A percentile compares a stretch with the other conserved stretches of the same genome.
Conservation (phyloP, 768 basidiomycete species). For the Holtermannia corniformis region DNA sequence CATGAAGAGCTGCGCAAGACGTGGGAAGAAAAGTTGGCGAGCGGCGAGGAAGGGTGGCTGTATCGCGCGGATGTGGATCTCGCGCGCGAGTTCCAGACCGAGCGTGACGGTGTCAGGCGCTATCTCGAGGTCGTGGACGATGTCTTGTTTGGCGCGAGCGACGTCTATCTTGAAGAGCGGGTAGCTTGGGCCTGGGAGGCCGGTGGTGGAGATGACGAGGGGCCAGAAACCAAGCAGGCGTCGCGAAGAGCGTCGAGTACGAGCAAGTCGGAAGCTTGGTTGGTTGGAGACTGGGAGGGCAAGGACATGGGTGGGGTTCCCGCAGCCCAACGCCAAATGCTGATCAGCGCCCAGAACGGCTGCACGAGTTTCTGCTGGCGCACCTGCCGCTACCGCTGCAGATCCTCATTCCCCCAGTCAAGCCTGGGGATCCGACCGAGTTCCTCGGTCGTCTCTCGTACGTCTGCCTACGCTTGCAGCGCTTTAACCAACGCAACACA, state of each 20-base stretch:
- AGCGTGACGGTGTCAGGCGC: neutral
- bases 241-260: constrained; percentile 14
- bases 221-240: constrained; percentile 17
- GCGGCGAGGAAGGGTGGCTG: constrained; percentile 5
- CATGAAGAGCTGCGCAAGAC: constrained; percentile 1
- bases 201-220: constrained; percentile 10
- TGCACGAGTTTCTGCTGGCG: constrained; percentile 23
- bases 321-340: neutral
- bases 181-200: constrained; percentile 10
- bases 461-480: constrained; percentile 6
- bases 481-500: constrained; percentile 1
- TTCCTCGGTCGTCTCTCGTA: constrained; percentile 29
- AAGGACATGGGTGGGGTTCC: constrained; percentile 9
- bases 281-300: constrained; percentile 12
- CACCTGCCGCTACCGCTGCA: constrained; percentile 23
- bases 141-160: neutral
- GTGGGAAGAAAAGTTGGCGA: constrained; percentile 8
- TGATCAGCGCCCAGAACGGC: constrained; percentile 14
- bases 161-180: constrained; percentile 1
- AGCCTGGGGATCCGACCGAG: neutral
- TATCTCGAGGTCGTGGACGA: constrained; percentile 2
- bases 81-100: neutral
- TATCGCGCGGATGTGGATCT: constrained; percentile 3
- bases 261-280: constrained; percentile 18
- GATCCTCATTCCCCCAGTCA: constrained; percentile 10